A percentile compares a stretch with the other conserved stretches of the same genome.
Conservation (phyloP, 805 yeast species). For the Starmera amethionina region DNA sequence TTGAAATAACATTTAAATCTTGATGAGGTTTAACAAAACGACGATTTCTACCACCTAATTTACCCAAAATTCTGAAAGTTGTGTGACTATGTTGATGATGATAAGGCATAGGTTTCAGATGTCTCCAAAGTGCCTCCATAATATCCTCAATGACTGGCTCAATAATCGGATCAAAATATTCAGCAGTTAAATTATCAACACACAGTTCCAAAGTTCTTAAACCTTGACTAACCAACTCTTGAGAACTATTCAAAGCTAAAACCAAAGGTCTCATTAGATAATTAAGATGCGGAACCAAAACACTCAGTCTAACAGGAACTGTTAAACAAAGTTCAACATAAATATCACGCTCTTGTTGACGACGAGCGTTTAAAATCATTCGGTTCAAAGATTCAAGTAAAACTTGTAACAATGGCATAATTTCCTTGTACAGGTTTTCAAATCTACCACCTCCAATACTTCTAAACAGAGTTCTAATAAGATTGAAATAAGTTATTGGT, state of each 20-base stretch:
- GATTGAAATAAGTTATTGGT: constrained; percentile 81
- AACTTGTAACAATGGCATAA: constrained; percentile 83
- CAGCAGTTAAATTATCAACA: constrained; percentile 93
- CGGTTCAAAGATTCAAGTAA: constrained; percentile 78
- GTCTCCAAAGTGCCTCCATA: constrained; percentile 87
- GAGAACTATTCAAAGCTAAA: constrained; percentile 80
- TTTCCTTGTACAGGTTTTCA: constrained; percentile 86
- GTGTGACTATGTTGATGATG: constrained; percentile 94
- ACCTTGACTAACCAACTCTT: constrained; percentile 90
- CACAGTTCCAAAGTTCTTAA: constrained; percentile 89
- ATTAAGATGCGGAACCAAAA: constrained; percentile 84
- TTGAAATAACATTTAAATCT: constrained; percentile 45
- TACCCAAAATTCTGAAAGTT: constrained; percentile 86
- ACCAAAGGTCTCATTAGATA: constrained; percentile 88
- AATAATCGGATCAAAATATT: constrained; percentile 92
- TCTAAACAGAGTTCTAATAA: constrained; percentile 82
- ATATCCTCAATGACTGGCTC: constrained; percentile 95
- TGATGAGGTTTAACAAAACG: constrained; percentile 70
- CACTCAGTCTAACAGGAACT: constrained; percentile 91
- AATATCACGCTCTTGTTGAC: constrained; percentile 86
- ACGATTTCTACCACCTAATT: constrained; percentile 92
- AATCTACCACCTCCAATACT: constrained; percentile 96
- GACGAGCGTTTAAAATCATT: constrained; percentile 70
- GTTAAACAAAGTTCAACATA: constrained; percentile 93
- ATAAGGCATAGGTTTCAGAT: constrained; percentile 85